A percentile compares a stretch with the other conserved stretches of the same genome.
Evolutionary conservation across 192 early-diverging fungal species (phyloP).

Genomic region (Backusella luteola): DNA sequence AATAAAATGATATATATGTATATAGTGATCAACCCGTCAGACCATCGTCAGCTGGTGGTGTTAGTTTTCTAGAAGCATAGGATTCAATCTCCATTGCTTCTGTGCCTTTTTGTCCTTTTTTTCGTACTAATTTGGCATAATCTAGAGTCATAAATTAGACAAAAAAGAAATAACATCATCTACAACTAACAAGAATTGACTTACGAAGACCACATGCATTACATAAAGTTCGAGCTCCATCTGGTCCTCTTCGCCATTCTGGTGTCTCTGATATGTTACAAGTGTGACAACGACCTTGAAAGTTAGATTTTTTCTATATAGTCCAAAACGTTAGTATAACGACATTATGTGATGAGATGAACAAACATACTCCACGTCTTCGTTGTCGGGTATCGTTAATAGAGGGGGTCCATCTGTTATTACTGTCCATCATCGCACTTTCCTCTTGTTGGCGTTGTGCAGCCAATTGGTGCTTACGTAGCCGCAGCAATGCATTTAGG

Average conservation of each 20-base stretch:
- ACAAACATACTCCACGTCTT: slow-evolving; percentile 26
- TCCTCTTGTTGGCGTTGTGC: slow-evolving; percentile 1
- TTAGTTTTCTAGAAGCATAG: slow-evolving; percentile 4
- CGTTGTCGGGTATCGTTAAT: slow-evolving; percentile 10
- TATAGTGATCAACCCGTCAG: neutral
- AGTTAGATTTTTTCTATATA: slow-evolving; percentile 53
- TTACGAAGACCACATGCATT: slow-evolving; percentile 46
- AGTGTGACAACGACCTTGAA: slow-evolving; percentile 68
- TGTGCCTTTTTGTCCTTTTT: slow-evolving; percentile 9
- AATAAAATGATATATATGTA: neutral
- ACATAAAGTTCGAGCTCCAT: slow-evolving; percentile 52
- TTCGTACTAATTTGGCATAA: slow-evolving; percentile 14
- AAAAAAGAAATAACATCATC: neutral
- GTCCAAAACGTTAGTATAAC: slow-evolving; percentile 1
- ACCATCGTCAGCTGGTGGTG: slow-evolving; percentile 6
- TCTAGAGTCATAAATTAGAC: slow-evolving; percentile 3
- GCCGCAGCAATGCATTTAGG: slow-evolving; percentile 12
- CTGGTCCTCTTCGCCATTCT: slow-evolving; percentile 52
- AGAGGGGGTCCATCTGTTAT: neutral
- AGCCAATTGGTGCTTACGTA: slow-evolving; percentile 23
- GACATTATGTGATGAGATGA: neutral
- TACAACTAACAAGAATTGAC: slow-evolving; percentile 17
- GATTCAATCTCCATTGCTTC: neutral
- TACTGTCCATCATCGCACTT: neutral
- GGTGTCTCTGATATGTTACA: slow-evolving; percentile 69